Percentiles rank a stretch among this genome's conserved stretches.
Evolutionary conservation across 1,139 yeast genomes (phyloP).

Genomic region (Taphrina populina): DNA sequence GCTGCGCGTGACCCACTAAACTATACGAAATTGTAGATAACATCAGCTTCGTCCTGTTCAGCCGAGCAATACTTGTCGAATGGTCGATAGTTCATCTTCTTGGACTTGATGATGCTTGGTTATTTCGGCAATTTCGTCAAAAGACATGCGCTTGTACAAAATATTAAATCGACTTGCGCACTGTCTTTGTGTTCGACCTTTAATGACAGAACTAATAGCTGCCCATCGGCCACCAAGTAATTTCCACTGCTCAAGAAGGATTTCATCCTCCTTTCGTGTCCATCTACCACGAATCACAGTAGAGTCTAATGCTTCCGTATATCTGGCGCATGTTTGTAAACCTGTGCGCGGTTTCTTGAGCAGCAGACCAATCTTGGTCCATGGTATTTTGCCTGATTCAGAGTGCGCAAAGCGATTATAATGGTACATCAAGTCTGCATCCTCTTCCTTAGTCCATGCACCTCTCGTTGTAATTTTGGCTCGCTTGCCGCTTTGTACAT

Average conservation of each 20-base stretch:
- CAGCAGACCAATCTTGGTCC: constrained; percentile 16
- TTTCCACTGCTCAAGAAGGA: constrained; percentile 63
- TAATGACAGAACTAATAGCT: neutral
- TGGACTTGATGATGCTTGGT: too few relatives aligned
- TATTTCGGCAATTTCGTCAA: too few relatives aligned
- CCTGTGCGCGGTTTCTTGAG: constrained; percentile 58
- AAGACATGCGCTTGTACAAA: neutral
- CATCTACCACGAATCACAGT: constrained; percentile 76
- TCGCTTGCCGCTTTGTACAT: neutral
- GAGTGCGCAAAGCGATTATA: constrained; percentile 5
- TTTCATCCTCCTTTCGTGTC: constrained; percentile 73
- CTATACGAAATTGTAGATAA: too few relatives aligned
- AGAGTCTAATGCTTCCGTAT: constrained; percentile 84
- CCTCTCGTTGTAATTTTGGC: constrained; percentile 1
- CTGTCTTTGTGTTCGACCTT: constrained; percentile 15
- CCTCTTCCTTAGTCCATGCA: constrained; percentile 9
- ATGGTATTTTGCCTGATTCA: constrained; percentile 9
- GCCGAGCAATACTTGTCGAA: too few relatives aligned
- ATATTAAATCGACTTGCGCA: constrained; percentile 6
- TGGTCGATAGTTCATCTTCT: too few relatives aligned
- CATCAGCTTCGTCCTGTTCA: too few relatives aligned
- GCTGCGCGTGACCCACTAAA: too few relatives aligned
- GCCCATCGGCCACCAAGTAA: constrained; percentile 82
- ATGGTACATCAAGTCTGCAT: constrained; percentile 1
- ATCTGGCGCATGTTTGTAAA: constrained; percentile 91